phyloP scores from a whole-genome alignment of 169 alveolate genomes.

The Plasmodium vinckei region DNA sequence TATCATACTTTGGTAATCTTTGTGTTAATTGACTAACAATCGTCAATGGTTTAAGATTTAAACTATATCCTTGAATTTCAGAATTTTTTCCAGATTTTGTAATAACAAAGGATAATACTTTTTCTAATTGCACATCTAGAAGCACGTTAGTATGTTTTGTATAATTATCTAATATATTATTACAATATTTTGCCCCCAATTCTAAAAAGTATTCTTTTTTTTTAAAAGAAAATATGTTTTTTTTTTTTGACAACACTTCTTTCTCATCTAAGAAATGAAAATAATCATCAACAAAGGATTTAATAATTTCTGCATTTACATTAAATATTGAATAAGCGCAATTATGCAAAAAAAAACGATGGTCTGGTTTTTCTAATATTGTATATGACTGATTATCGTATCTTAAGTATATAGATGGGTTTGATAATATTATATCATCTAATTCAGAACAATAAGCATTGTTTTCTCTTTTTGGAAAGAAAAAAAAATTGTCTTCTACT shows the following conservation, averaged over 20 bases:
- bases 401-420: conserved; percentile 66
- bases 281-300: conserved; percentile 57
- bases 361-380: conserved; percentile 70
- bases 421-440: conserved; percentile 39
- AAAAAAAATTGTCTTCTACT: conserved; percentile 69
- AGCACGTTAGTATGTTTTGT: conserved; percentile 50
- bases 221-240: conserved; percentile 35
- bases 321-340: conserved; percentile 72
- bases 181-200: conserved; percentile 74
- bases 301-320: conserved; percentile 50
- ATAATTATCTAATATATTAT: conserved; percentile 56
- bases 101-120: conserved; percentile 51
- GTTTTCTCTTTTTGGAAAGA: conserved; percentile 43
- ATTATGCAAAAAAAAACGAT: conserved; percentile 45
- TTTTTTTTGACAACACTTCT: conserved; percentile 40
- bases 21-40: conserved; percentile 36
- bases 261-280: conserved; percentile 49
- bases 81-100: conserved; percentile 69
- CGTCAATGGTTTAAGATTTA: conserved; percentile 38
- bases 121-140: conserved; percentile 64
- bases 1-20: conserved; percentile 33
- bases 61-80: conserved; percentile 72
- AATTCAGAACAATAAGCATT: conserved; percentile 39
- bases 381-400: conserved; percentile 66
- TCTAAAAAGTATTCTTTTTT: conserved; percentile 64